Conservation (phyloP, 495 filamentous ascomycete species). For the Aspergillus avenaceus region DNA sequence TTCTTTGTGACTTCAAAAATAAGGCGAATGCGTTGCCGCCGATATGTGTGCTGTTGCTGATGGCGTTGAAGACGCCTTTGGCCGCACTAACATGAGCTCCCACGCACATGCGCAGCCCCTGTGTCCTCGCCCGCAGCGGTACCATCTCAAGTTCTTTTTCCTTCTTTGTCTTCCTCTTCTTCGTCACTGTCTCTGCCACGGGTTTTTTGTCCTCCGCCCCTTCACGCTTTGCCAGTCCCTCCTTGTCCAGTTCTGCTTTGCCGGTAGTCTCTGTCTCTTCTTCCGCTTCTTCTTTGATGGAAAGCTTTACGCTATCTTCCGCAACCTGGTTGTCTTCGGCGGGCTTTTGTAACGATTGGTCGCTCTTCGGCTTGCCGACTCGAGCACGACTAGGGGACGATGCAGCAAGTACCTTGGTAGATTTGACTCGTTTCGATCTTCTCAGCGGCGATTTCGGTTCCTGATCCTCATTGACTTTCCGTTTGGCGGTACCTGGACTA, state of each 20-base stretch:
- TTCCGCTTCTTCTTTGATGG: constrained; percentile 21
- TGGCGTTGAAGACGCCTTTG: constrained; percentile 85
- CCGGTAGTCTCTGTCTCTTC: constrained; percentile 4
- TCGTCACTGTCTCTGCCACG: constrained; percentile 17
- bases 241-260: constrained; percentile 1
- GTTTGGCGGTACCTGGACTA: constrained; percentile 14
- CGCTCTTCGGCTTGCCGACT: too few relatives aligned
- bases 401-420: constrained; percentile 19
- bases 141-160: constrained; percentile 46
- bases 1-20: constrained; percentile 92
- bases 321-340: background rate
- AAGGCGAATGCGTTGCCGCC: constrained; percentile 88
- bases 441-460: constrained; percentile 26
- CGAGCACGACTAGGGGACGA: too few relatives aligned
- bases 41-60: constrained; percentile 74
- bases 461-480: constrained; percentile 21
- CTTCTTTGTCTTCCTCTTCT: constrained; percentile 34
- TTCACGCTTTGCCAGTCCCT: constrained; percentile 6
- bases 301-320: background rate
- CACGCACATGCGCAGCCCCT: constrained; percentile 73
- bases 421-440: constrained; percentile 37
- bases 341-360: too few relatives aligned
- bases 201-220: constrained; percentile 13
- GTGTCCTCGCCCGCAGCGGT: constrained; percentile 65
- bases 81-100: constrained; percentile 90